Conservation (phyloP, 2,329 filamentous ascomycete species). For the Colletotrichum lini region DNA sequence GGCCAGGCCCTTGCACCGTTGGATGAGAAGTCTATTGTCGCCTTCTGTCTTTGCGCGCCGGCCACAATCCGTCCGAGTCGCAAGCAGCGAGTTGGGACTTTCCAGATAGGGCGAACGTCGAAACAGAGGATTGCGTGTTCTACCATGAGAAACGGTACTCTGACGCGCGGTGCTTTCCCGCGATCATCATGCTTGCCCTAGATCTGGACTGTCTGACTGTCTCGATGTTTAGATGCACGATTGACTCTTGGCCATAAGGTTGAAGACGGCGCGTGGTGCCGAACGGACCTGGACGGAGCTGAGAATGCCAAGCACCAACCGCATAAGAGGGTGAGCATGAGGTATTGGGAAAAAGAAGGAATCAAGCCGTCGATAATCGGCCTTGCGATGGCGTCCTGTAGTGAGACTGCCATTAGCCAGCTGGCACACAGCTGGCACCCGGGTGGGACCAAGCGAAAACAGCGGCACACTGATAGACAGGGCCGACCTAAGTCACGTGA, state of each 20-base stretch:
- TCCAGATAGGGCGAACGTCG: slow-evolving; percentile 37
- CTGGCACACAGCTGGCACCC: neutral
- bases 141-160: slow-evolving; percentile 32
- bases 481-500: slow-evolving; percentile 32
- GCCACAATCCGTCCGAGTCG: slow-evolving; percentile 39
- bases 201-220: slow-evolving; percentile 32
- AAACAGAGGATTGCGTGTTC: slow-evolving; percentile 42
- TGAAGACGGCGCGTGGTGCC: neutral
- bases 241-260: slow-evolving; percentile 10
- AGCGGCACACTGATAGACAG: neutral
- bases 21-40: slow-evolving; percentile 1
- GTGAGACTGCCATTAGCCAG: neutral
- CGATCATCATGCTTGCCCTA: slow-evolving; percentile 35
- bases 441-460: neutral
- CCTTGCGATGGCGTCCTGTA: no score
- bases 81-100: slow-evolving; percentile 40
- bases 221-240: slow-evolving; percentile 29
- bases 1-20: slow-evolving; percentile 21
- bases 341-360: no score
- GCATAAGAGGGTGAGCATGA: no score
- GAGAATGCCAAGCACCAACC: no score
- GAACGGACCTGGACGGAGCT: no score
- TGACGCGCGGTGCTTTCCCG: slow-evolving; percentile 29
- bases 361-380: no score
- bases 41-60: slow-evolving; percentile 26